Conservation (phyloP, 345 rosid genomes). For the Pelargonium nanum region DNA sequence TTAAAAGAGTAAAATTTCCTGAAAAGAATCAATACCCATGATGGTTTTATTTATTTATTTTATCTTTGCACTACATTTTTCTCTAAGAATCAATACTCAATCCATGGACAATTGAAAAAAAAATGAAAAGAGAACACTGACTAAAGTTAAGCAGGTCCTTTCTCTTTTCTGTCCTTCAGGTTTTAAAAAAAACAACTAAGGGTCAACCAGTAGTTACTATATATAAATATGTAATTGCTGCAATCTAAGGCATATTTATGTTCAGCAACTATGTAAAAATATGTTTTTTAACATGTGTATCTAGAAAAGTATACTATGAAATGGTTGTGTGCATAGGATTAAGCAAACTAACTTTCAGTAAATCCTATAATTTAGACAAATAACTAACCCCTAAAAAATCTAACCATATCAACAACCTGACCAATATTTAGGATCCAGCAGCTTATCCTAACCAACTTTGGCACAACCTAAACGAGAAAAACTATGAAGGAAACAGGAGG, state of each 20-base stretch:
- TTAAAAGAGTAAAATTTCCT: not conserved
- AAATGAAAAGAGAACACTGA: not conserved
- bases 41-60: no score
- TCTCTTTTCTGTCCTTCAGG: not conserved
- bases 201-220: no score
- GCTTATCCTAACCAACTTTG: not conserved
- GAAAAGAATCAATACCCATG: not conserved
- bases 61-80: not conserved
- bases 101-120: not conserved
- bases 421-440: not conserved
- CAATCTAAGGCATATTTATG: no score
- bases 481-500: not conserved
- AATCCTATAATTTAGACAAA: no score
- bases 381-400: not conserved
- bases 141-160: not conserved
- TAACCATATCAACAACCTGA: not conserved
- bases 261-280: no score
- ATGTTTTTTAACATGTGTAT: no score
- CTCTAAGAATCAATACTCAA: not conserved
- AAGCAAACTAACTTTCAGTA: no score
- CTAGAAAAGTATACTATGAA: no score
- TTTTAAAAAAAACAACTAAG: no score
- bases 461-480: not conserved
- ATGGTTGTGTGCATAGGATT: no score
- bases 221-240: no score